Conservation (phyloP, 441 rosid species). For the Syzygium malaccense region DNA sequence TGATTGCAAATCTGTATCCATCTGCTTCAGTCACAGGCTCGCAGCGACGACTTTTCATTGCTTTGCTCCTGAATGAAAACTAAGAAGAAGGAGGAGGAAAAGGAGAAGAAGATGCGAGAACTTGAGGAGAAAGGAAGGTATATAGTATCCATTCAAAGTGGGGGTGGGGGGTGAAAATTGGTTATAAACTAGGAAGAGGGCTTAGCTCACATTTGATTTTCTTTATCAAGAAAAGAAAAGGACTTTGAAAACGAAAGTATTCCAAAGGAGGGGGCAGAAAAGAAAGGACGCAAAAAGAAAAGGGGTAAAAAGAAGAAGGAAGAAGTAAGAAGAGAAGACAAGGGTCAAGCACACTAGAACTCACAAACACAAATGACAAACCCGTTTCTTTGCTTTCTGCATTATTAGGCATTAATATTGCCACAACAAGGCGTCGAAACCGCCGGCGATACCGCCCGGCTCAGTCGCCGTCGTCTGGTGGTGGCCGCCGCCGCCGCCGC, state of each 20-base stretch:
- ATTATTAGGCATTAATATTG: background rate
- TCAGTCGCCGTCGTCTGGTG: background rate
- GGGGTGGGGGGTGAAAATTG: background rate
- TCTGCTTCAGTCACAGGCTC: background rate
- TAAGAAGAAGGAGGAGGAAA: background rate
- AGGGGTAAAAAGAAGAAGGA: background rate
- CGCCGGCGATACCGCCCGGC: background rate
- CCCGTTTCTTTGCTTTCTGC: background rate
- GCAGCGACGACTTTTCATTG: background rate
- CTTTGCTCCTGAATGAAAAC: background rate
- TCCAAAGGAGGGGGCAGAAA: background rate
- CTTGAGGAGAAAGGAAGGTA: conserved; percentile 1
- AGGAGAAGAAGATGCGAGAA: background rate
- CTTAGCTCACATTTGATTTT: background rate
- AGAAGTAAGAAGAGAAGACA: background rate
- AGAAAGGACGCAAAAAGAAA: background rate
- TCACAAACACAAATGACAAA: background rate
- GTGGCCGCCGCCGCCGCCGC: background rate
- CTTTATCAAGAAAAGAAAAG: background rate
- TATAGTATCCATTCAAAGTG: background rate
- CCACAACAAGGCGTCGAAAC: background rate
- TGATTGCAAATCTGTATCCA: background rate
- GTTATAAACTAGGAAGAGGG: background rate
- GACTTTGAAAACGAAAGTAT: background rate
- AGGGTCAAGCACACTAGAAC: background rate